Evolutionary conservation across 495 filamentous ascomycete species (phyloP).

Genomic region (Penicillium flavigenum): DNA sequence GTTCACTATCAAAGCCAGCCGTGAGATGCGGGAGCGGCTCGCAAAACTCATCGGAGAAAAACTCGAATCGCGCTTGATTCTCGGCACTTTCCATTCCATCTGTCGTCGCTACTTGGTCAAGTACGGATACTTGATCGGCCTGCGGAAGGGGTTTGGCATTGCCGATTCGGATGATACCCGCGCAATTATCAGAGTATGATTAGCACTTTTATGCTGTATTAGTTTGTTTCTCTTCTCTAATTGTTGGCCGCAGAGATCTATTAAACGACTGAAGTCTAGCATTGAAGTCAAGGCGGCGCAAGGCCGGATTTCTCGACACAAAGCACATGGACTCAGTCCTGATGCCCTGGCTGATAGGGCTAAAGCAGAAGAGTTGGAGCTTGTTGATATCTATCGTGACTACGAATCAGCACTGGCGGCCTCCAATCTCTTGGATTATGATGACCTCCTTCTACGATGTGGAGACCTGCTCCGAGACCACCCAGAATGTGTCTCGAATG

Average conservation of each 20-base stretch:
- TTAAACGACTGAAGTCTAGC: constrained; percentile 66
- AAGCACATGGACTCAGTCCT: constrained; percentile 64
- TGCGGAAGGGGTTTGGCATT: constrained; percentile 85
- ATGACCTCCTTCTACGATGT: constrained; percentile 86
- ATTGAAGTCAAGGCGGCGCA: constrained; percentile 69
- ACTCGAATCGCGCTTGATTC: constrained; percentile 71
- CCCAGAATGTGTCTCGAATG: constrained; percentile 85
- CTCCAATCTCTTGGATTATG: constrained; percentile 90
- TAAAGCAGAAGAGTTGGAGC: constrained; percentile 64
- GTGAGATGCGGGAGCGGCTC: constrained; percentile 92
- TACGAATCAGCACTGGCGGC: constrained; percentile 73
- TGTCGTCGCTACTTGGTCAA: constrained; percentile 78
- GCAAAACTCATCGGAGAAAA: constrained; percentile 74
- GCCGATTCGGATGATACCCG: constrained; percentile 82
- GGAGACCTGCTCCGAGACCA: constrained; percentile 73
- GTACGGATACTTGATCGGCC: constrained; percentile 83
- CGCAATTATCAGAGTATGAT: constrained; percentile 59
- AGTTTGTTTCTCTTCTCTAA: constrained; percentile 14
- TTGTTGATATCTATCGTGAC: constrained; percentile 70
- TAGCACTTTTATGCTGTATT: neutral
- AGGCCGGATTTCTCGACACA: constrained; percentile 79
- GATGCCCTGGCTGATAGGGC: constrained; percentile 41
- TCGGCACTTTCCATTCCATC: constrained; percentile 97
- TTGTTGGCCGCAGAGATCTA: constrained; percentile 58
- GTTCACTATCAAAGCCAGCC: constrained; percentile 95